These are phyloP conservation scores for Cyclotella baltica DNA, from an alignment of 108 stramenopile species.

Conservation along the genomic window DNA sequence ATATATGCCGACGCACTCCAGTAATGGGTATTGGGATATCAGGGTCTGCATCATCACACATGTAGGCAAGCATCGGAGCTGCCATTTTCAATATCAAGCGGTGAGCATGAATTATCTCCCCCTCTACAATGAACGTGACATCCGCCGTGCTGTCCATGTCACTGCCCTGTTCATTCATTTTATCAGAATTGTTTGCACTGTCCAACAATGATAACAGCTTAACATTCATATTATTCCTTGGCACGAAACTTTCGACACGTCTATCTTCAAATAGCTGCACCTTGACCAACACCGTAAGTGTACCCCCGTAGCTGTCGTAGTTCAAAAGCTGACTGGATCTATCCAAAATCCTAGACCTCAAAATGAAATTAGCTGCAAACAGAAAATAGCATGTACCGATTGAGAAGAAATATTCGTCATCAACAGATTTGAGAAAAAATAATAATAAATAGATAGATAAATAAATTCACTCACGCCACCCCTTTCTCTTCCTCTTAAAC, in stretches of 20 bases:
- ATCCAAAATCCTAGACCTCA: constrained; percentile 18
- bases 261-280: constrained; percentile 23
- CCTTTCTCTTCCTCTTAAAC: constrained; percentile 34
- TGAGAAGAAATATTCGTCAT: no score
- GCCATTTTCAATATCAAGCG: constrained; percentile 27
- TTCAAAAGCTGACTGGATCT: constrained; percentile 14
- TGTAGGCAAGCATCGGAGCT: constrained; percentile 19
- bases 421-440: background rate
- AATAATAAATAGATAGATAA: background rate
- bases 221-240: constrained; percentile 28
- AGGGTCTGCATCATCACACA: constrained; percentile 19
- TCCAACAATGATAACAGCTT: constrained; percentile 5
- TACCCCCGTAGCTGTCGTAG: constrained; percentile 11
- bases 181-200: background rate
- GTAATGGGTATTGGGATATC: constrained; percentile 28
- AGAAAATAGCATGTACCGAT: no score
- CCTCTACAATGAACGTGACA: constrained; percentile 29
- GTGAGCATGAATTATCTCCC: constrained; percentile 31
- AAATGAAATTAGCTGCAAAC: constrained; percentile 23
- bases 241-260: constrained; percentile 22
- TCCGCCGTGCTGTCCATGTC: constrained; percentile 15
- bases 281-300: constrained; percentile 28
- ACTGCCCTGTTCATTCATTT: background rate
- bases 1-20: constrained; percentile 22
- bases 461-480: background rate